Evolutionary conservation across 2,329 filamentous ascomycete species (phyloP), one percentile per base, ranked within the genome.

Genomic region (Penicillium carneum): DNA sequence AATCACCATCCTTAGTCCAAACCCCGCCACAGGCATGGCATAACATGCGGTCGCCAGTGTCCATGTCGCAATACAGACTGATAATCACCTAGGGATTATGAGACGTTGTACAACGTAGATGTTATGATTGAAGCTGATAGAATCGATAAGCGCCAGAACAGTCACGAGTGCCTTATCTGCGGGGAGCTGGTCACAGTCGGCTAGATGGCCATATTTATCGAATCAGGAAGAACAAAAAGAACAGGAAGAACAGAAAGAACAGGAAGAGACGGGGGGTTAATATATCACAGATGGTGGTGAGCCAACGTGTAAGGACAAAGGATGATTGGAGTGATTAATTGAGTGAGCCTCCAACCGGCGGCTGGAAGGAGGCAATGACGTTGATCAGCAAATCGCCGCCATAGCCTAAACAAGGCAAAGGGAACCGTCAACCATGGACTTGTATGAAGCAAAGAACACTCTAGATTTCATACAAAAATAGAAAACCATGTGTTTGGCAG

Each of bases 11-110:
- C 62, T 87, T 83, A 72, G 90, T 91, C 92, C 93, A 98, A 76
- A 97, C 90, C 65, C 90, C 80, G 54, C 84, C 76, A 80, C 95
- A 98, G 62, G 84, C 80, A 78, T 98, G 92, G 78, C 95, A 99
- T 77, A 86, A 96, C 57, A 97, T 89, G 66, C 94, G 86, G 73
- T 96, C 91, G 31, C 46, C 26, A 29, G 65, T 70, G 29, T 63
- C 72, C 78, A 80, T 79, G 57, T 55, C 43, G 43, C 23, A 10
- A 39, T 20, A 31, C 7, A 47, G 16, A 34, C 12, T 18, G 26
- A 38, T 18, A 20, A 55, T n/a, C 2, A 34, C 23, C 29, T 26
- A 54, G 11, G 12, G 16, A 38, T 26, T 48, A n/a, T 38, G 12
- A 53, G 33, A 45, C 34, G 56, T 45, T 54, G 56, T 59, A 59